Percentiles rank a stretch among this genome's conserved stretches.
phyloP scores from a whole-genome alignment of 768 basidiomycete species.

The Lactarius quietus region DNA sequence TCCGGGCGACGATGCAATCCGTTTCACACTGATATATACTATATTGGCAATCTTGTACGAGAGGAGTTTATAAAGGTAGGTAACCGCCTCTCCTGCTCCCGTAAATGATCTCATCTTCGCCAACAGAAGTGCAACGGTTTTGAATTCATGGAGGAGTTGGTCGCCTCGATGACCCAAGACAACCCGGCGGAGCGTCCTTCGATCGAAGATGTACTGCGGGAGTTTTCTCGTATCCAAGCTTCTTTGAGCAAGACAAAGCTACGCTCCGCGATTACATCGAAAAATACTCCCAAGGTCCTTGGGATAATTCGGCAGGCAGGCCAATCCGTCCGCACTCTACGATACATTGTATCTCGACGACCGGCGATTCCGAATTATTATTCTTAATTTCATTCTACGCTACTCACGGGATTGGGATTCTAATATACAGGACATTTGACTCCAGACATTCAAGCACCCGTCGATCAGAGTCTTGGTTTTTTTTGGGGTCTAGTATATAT shows the following conservation, averaged over 20 bases:
- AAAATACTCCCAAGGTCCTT: neutral
- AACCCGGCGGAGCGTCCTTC: slow-evolving; percentile 32
- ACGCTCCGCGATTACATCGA: slow-evolving; percentile 10
- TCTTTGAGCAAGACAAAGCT: slow-evolving; percentile 12
- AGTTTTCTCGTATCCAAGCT: slow-evolving; percentile 1
- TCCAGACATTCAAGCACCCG: neutral
- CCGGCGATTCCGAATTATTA: slow-evolving; percentile 7
- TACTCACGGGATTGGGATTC: neutral
- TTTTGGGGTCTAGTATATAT: neutral
- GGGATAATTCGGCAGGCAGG: neutral
- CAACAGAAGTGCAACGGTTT: slow-evolving; percentile 27
- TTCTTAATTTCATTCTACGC: neutral
- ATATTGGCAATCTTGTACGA: slow-evolving; percentile 35
- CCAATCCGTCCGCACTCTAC: slow-evolving; percentile 5
- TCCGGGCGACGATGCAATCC: slow-evolving; percentile 29
- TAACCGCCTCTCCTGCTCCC: neutral
- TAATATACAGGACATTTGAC: neutral
- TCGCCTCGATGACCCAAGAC: slow-evolving; percentile 29
- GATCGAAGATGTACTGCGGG: slow-evolving; percentile 15
- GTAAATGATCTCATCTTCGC: neutral
- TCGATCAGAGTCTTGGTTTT: neutral
- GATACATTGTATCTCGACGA: neutral
- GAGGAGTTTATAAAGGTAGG: slow-evolving; percentile 32
- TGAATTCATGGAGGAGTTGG: slow-evolving; percentile 30
- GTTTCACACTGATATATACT: slow-evolving; percentile 38